Base-by-base conservation (phyloP, 179 eudicot genomes). In the Carnegiea gigantea region DNA sequence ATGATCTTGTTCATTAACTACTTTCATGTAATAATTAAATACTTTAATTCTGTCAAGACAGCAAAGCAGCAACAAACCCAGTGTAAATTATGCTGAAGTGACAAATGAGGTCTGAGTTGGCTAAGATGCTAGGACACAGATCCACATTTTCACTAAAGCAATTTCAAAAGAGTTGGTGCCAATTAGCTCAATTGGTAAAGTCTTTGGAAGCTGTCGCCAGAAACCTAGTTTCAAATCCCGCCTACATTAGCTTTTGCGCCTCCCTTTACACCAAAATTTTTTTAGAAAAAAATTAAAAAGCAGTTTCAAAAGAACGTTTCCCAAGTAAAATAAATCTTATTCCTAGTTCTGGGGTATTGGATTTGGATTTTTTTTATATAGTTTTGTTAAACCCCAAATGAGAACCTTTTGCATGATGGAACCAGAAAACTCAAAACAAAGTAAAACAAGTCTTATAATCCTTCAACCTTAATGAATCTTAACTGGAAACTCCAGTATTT, bases 1-100 rank as follows among this genome's bases (percentile, higher is more conserved):
- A 70, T 75, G 76, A 84, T 60, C 77, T 46, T 23, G 80, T 64
- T n/a, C 57, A 80, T 72, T 43, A 53, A 20, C 53, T 53, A 65
- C 26, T 67, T 65, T 73, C 13, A 76, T 46, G 67, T 11, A 68
- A 53, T 60, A 30, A 13, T 17, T 77, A 48, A 73, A 84, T 40
- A 9, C 36, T 40, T 40, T 40, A 40, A 40, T 40, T 40, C 9
- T 40, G 7, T 40, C 44, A 40, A 40, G 44, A 40, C 0, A 40
- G 9, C 44, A 40, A 40, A 40, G 44, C 44, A 40, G 78, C 70
- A 68, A 49, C 54, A 8, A 53, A 7, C 15, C 62, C 8, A 11
- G n/a, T 48, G 53, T 48, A 13, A 48, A 48, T 6, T 48, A 1
- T 48, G 51, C 13, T 48, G 60, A 54, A 54, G 60, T 38, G 43